Evolutionary conservation across 2,329 filamentous ascomycete genomes (phyloP).

Genomic region (Neonectria punicea): DNA sequence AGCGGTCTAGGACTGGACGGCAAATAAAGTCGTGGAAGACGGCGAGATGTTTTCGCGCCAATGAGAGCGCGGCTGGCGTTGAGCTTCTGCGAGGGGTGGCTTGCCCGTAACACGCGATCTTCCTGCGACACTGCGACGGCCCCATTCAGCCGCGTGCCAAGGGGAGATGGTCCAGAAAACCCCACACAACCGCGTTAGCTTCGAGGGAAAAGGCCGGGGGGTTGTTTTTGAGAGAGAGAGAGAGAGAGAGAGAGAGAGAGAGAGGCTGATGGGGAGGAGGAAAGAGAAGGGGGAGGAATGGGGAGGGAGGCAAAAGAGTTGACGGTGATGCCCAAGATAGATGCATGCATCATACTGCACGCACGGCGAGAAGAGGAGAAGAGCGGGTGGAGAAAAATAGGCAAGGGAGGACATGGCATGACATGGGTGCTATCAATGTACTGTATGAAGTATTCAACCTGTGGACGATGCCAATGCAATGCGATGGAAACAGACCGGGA

Average conservation of each 20-base stretch:
- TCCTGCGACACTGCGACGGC: background rate
- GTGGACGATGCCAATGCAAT: no score
- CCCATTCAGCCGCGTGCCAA: slow-evolving; percentile 14
- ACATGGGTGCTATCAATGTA: background rate
- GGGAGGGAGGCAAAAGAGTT: background rate
- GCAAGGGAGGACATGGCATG: background rate
- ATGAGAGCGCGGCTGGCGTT: background rate
- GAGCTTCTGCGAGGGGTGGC: background rate
- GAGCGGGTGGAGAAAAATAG: slow-evolving; percentile 17
- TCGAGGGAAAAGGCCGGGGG: background rate
- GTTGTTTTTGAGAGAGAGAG: background rate
- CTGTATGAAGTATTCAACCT: background rate
- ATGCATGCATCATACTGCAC: background rate
- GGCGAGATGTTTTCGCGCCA: slow-evolving; percentile 14
- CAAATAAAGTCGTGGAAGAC: background rate
- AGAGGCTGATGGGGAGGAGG: background rate
- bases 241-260: background rate
- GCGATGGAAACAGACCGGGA: slow-evolving; percentile 12
- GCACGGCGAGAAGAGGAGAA: background rate
- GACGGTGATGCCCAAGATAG: background rate
- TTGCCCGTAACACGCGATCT: background rate
- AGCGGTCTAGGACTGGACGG: background rate
- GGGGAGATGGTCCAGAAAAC: slow-evolving; percentile 2
- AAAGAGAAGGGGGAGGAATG: background rate
- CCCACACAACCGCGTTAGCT: slow-evolving; percentile 12